A percentile compares a stretch with the other conserved stretches of the same genome.
These are phyloP conservation scores for Hypericum androsaemum DNA, from an alignment of 345 rosid species.

Conservation along the genomic window DNA sequence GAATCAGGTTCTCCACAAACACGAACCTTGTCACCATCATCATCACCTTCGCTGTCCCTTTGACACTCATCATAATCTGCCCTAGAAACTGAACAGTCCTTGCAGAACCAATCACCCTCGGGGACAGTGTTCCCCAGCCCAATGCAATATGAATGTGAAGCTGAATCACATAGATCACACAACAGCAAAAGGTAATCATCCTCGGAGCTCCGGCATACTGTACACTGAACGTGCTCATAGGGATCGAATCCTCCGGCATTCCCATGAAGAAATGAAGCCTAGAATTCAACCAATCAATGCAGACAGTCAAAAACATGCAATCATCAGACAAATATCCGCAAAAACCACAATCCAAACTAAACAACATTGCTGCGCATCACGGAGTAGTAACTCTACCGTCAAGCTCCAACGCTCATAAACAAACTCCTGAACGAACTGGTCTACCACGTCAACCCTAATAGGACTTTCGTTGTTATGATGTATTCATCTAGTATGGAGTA, in stretches of 20 bases:
- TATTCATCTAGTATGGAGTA: no score
- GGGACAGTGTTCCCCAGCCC: slow-evolving; percentile 48
- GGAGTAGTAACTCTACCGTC: no score
- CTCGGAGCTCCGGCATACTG: slow-evolving; percentile 20
- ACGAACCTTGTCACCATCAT: neutral
- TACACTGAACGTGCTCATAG: slow-evolving; percentile 29
- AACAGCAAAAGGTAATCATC: slow-evolving; percentile 41
- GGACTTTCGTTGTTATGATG: no score
- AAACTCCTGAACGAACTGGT: no score
- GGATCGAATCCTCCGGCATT: slow-evolving; percentile 19
- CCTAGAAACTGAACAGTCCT: slow-evolving; percentile 39
- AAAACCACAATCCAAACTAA: no score
- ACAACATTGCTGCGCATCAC: no score
- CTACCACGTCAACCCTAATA: no score
- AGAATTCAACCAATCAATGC: no score
- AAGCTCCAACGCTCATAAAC: no score
- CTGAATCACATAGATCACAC: slow-evolving; percentile 52
- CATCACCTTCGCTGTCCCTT: slow-evolving; percentile 10
- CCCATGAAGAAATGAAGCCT: no score
- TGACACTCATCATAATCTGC: slow-evolving; percentile 28
- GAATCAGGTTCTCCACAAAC: neutral
- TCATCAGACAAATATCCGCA: no score
- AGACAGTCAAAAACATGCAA: no score
- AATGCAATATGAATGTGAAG: slow-evolving; percentile 49
- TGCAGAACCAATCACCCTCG: slow-evolving; percentile 63